Base-by-base conservation (phyloP, 768 basidiomycete genomes). In the Pleurotus pulmonarius region DNA sequence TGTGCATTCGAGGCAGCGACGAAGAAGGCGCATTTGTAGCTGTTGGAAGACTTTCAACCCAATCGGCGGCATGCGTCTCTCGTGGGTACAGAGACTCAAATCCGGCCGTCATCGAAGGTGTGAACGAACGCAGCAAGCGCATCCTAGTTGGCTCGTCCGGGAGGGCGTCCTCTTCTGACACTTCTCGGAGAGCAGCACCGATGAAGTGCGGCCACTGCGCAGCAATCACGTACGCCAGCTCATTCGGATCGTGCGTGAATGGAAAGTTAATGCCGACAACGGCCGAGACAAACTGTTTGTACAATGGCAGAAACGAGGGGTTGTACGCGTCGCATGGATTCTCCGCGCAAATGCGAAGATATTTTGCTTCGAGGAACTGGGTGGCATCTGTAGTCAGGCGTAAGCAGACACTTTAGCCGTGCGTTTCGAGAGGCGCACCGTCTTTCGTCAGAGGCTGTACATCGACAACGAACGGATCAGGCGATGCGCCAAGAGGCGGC, bases 121-220 rank as follows among this genome's bases (percentile, higher is more conserved):
- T 83, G 73, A 91, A 91, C 25, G 80, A 72, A 6, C 78, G 77
- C 40, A 74, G 76, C 22, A 92, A 75, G 2, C 89, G 85, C 65
- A 91, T 75, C n/a, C 87, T 81, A 12, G 78, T 75, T 47, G 86
- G 82, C 58, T 84, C 84, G 3, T 71, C 61, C 0, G 84, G 85
- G 0, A 75, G 70, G 12, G 62, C 61, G 16, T 79, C 60, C 18
- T 54, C 38, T 1, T 64, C 64, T 7, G 54, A 52, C 6, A 61
- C 64, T 9, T 82, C 80, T 52, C 82, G 81, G 5, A 90, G 65
- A 12, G 92, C 64, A 0, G 90, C 90, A 54, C 83, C 79, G 1
- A 87, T 79, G 61, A 91, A 92, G 2, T 84, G 87, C 0, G 90
- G 88, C 90, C 92, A 93, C 18, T 85, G 78, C 5, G 91, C 87